A percentile compares a stretch with the other conserved stretches of the same genome.
These are phyloP conservation scores for Paramyrothecium sp. DNA, from an alignment of 2,329 filamentous ascomycete species.

Conservation along the genomic window DNA sequence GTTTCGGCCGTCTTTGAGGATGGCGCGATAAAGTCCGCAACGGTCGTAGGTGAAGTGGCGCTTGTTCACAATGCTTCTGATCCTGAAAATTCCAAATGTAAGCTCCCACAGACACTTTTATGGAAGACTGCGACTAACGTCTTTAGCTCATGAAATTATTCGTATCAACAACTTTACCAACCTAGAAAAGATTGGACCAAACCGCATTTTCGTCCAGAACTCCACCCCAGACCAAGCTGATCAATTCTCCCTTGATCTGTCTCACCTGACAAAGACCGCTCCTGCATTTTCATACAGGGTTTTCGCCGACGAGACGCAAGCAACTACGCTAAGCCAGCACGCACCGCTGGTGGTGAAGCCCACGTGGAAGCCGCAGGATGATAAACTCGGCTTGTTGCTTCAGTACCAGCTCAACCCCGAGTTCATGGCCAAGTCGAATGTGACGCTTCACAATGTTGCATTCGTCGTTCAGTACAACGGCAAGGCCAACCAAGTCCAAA, in stretches of 20 bases:
- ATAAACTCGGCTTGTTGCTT: conserved; percentile 82
- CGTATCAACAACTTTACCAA: conserved; percentile 83
- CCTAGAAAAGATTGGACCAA: conserved; percentile 92
- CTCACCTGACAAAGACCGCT: conserved; percentile 69
- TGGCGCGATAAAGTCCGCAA: conserved; percentile 67
- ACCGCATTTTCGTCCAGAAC: conserved; percentile 84
- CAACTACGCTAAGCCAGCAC: conserved; percentile 45
- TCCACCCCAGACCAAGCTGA: conserved; percentile 64
- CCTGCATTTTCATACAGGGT: conserved; percentile 93
- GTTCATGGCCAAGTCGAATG: conserved; percentile 42
- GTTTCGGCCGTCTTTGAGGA: conserved; percentile 83
- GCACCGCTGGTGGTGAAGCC: conserved; percentile 74
- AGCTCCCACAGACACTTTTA: conserved; percentile 21
- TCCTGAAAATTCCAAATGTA: conserved; percentile 45
- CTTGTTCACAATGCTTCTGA: conserved; percentile 70
- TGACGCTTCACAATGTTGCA: conserved; percentile 67
- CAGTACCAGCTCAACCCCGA: conserved; percentile 79
- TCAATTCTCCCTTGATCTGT: conserved; percentile 75
- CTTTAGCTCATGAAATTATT: conserved; percentile 60
- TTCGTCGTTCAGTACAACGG: conserved; percentile 72
- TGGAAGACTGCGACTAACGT: not conserved
- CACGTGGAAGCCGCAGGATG: conserved; percentile 79
- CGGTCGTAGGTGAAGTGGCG: conserved; percentile 84
- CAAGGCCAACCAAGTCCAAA: conserved; percentile 66
- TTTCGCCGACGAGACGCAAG: conserved; percentile 62